phyloP scores from a whole-genome alignment of 805 yeast species.

The Candida verbasci region DNA sequence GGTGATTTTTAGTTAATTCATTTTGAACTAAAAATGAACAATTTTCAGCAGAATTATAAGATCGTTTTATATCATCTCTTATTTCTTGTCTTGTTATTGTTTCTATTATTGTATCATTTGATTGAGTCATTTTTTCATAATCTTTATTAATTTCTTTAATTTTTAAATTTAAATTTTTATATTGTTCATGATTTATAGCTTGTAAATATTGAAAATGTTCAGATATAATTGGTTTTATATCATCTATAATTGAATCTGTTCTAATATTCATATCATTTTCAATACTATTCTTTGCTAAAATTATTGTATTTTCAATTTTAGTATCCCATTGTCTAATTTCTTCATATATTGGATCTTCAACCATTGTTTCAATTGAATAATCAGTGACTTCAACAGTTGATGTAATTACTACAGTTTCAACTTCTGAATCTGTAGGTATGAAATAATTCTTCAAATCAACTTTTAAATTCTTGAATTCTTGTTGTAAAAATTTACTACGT shows the following conservation, averaged over 20 bases:
- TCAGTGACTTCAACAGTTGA: constrained; percentile 21
- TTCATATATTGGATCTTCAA: constrained; percentile 18
- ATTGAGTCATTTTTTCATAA: constrained; percentile 22
- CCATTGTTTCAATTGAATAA: constrained; percentile 6
- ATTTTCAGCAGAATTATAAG: constrained; percentile 20
- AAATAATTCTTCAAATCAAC: constrained; percentile 8
- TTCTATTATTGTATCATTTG: constrained; percentile 14
- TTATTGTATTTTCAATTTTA: constrained; percentile 30
- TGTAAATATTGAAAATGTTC: constrained; percentile 25
- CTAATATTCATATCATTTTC: constrained; percentile 27
- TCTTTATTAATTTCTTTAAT: constrained; percentile 32
- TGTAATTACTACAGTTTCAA: constrained; percentile 19
- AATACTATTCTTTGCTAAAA: constrained; percentile 29
- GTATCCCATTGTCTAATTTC: constrained; percentile 29
- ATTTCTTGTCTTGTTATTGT: constrained; percentile 30
- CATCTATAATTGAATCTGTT: constrained; percentile 19
- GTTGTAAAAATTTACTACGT: constrained; percentile 18
- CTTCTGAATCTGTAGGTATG: constrained; percentile 13
- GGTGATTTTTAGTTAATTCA: constrained; percentile 23
- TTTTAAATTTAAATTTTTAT: constrained; percentile 25
- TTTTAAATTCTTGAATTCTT: constrained; percentile 20
- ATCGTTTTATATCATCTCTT: constrained; percentile 26
- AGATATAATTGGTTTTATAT: constrained; percentile 21
- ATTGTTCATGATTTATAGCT: constrained; percentile 21
- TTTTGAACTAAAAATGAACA: constrained; percentile 19